Percentiles rank a stretch among this genome's conserved stretches.
Conservation (phyloP, 2,329 filamentous ascomycete genomes). For the Stagonosporopsis vannaccii region DNA sequence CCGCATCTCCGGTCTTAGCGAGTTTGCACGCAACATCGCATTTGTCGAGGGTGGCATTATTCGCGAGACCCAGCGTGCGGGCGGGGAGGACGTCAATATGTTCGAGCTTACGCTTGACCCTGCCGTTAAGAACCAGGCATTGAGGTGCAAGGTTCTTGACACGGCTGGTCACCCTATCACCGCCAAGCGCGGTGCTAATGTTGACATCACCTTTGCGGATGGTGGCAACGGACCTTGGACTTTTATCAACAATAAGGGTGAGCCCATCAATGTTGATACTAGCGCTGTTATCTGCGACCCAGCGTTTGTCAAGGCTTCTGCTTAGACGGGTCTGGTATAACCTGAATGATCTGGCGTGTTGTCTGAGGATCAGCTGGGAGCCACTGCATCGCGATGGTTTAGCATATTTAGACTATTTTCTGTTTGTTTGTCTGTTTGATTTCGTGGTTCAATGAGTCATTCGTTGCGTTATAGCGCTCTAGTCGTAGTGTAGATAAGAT, state of each 20-base stretch:
- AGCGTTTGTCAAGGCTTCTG: slow-evolving; percentile 15
- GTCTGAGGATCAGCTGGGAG: background rate
- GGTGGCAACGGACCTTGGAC: slow-evolving; percentile 22
- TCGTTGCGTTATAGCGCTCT: background rate
- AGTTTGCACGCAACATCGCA: slow-evolving; percentile 11
- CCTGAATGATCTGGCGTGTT: background rate
- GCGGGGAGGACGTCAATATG: slow-evolving; percentile 9
- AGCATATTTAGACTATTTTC: background rate
- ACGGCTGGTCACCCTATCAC: slow-evolving; percentile 15
- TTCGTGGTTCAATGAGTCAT: background rate
- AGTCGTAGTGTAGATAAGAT: background rate
- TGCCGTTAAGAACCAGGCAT: slow-evolving; percentile 12
- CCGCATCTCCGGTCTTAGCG: slow-evolving; percentile 13
- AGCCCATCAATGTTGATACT: slow-evolving; percentile 13
- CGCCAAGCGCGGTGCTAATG: slow-evolving; percentile 20
- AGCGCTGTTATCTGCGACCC: slow-evolving; percentile 27
- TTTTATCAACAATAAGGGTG: slow-evolving; percentile 12
- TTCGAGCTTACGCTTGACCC: slow-evolving; percentile 21
- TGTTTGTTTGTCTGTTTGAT: background rate
- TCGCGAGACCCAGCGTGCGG: slow-evolving; percentile 3
- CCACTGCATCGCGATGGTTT: slow-evolving; percentile 3
- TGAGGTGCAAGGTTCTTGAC: slow-evolving; percentile 27
- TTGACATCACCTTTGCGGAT: slow-evolving; percentile 27
- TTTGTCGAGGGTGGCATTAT: slow-evolving; percentile 14
- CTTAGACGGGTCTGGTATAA: background rate